phyloP scores from a whole-genome alignment of 345 rosid species.

The Sisymbrium irio region DNA sequence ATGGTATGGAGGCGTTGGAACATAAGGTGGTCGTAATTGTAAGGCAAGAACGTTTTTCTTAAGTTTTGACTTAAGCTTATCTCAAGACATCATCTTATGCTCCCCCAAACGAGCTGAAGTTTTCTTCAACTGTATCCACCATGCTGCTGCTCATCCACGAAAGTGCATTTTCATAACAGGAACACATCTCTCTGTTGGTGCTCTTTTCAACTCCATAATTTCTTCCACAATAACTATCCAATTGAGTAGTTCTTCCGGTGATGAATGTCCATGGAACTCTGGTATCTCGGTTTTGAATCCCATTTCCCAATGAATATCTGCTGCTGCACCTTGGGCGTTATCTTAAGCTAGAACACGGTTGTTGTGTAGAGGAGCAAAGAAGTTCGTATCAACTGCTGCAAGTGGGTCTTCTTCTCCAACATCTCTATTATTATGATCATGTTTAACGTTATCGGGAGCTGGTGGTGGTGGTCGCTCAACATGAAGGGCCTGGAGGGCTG shows the following conservation, averaged over 20 bases:
- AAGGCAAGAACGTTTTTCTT: no score
- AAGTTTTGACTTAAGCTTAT: no score
- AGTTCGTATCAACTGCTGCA: neutral
- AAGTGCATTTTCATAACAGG: neutral
- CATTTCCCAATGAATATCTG: neutral
- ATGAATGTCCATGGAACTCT: neutral
- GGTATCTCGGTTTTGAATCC: neutral
- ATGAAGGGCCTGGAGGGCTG: neutral
- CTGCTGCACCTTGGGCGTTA: neutral
- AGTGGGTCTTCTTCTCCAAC: neutral
- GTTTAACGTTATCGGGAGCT: neutral
- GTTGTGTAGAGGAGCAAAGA: neutral
- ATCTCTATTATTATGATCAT: neutral
- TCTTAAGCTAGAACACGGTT: neutral
- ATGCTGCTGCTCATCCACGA: neutral
- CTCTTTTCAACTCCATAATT: neutral
- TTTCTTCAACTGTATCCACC: no score
- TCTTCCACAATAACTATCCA: neutral
- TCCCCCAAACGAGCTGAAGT: no score
- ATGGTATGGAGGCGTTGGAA: neutral
- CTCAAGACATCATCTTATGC: no score
- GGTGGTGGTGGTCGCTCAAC: neutral
- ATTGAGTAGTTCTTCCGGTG: neutral
- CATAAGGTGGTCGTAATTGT: neutral
- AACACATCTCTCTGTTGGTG: neutral